Percentiles rank a stretch among this genome's conserved stretches.
Evolutionary conservation across 202 grass and related monocot genomes (phyloP).

Genomic region (Cymbopogon flexuosus): DNA sequence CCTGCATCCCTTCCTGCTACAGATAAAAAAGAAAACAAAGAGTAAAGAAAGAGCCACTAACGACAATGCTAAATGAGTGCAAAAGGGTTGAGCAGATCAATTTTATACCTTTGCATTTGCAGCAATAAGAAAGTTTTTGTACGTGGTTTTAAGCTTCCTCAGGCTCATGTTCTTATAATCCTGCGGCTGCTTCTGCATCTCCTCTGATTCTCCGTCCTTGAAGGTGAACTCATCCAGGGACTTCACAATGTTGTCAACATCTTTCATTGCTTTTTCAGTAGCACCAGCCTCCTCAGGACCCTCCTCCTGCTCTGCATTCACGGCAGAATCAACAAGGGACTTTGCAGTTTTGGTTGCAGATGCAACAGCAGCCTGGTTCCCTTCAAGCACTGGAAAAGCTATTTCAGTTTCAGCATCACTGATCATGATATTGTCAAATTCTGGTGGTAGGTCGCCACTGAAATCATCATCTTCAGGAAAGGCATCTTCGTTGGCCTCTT

Average conservation of each 20-base stretch:
- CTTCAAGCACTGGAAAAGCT: background rate
- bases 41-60: background rate
- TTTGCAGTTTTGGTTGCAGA: constrained; percentile 20
- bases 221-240: constrained; percentile 3
- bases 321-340: background rate
- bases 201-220: background rate
- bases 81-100: background rate
- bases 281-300: background rate
- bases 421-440: constrained; percentile 12
- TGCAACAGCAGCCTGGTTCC: background rate
- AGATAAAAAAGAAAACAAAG: background rate
- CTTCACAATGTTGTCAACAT: constrained; percentile 1
- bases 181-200: background rate
- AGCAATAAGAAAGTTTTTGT: constrained; percentile 36
- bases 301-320: background rate
- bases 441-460: constrained; percentile 22
- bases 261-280: background rate
- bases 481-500: background rate
- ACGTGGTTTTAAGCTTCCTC: constrained; percentile 49
- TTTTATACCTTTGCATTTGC: constrained; percentile 44
- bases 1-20: constrained; percentile 22
- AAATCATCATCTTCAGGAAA: constrained; percentile 44
- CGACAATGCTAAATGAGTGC: background rate
- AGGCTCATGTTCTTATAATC: constrained; percentile 37
- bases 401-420: constrained; percentile 31